Conservation (phyloP, 2,329 filamentous ascomycete genomes). For the Monilinia fructigena region DNA sequence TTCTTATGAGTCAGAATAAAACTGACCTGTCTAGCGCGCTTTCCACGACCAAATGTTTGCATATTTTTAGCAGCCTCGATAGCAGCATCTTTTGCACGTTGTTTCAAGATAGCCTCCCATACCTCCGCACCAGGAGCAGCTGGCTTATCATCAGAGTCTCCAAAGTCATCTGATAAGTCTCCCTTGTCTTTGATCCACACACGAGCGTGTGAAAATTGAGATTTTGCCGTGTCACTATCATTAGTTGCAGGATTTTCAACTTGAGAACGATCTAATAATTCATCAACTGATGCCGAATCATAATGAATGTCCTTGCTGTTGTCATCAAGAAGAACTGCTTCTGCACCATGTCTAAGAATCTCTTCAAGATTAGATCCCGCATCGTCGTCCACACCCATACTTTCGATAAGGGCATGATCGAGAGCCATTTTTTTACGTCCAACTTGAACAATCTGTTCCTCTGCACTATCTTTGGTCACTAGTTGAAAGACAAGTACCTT, state of each 20-base stretch:
- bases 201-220: conserved; percentile 83
- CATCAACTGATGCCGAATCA: conserved; percentile 79
- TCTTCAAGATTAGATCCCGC: conserved; percentile 78
- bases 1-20: conserved; percentile 5
- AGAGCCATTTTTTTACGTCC: conserved; percentile 94
- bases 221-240: conserved; percentile 65
- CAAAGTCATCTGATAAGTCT: conserved; percentile 61
- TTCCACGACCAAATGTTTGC: conserved; percentile 81
- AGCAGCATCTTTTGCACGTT: conserved; percentile 77
- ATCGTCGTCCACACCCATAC: conserved; percentile 81
- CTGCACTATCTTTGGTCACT: conserved; percentile 82
- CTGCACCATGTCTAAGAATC: conserved; percentile 83
- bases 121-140: conserved; percentile 63
- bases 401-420: conserved; percentile 91
- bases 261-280: conserved; percentile 81
- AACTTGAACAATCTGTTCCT: conserved; percentile 95
- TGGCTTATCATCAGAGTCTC: conserved; percentile 52
- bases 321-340: conserved; percentile 78
- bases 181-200: conserved; percentile 87
- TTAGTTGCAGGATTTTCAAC: conserved; percentile 69
- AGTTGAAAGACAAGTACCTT: conserved; percentile 95
- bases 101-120: conserved; percentile 86
- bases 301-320: conserved; percentile 75
- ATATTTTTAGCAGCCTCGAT: conserved; percentile 66
- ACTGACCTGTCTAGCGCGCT: conserved; percentile 50